Conservation (phyloP, 495 filamentous ascomycete genomes). For the Terfezia boudieri region DNA sequence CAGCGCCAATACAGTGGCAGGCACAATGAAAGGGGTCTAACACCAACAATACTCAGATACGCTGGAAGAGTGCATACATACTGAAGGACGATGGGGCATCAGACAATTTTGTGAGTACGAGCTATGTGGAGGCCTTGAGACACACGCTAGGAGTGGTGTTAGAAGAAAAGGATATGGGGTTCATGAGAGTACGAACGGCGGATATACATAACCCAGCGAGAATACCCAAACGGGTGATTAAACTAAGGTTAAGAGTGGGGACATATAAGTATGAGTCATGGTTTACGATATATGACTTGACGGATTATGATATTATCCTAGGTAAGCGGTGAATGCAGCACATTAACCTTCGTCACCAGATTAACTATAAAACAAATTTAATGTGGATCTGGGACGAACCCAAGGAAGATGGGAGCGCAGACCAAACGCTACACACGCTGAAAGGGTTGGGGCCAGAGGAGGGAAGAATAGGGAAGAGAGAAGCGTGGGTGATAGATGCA, state of each 20-base stretch:
- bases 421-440: not conserved
- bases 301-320: not conserved
- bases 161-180: no score
- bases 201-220: no score
- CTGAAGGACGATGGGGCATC: no score
- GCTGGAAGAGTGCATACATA: no score
- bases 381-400: not conserved
- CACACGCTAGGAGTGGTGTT: not conserved
- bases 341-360: not conserved
- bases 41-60: no score
- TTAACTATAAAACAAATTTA: not conserved
- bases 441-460: not conserved
- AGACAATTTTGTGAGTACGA: no score
- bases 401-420: not conserved
- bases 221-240: not conserved
- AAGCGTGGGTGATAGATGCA: not conserved
- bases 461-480: not conserved
- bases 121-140: not conserved
- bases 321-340: not conserved
- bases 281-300: not conserved
- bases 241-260: not conserved
- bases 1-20: no score
- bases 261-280: not conserved
- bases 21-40: no score
- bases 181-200: no score